Conservation (phyloP, 2,329 filamentous ascomycete genomes). For the Fusarium annulatum region DNA sequence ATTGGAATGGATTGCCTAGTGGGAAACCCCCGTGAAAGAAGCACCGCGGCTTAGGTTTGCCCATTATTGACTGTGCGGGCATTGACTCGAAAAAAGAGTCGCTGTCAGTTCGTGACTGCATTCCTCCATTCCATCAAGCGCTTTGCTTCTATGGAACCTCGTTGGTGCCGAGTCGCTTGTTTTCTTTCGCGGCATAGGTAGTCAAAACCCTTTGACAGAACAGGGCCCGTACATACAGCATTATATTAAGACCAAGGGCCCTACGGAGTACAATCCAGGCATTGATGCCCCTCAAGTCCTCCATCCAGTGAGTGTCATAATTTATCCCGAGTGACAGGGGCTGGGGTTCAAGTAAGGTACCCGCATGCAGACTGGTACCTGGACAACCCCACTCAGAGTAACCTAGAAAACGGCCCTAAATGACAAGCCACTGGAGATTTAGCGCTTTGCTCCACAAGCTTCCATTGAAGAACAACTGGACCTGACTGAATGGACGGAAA, state of each 20-base stretch:
- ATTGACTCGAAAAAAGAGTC: conserved; percentile 2
- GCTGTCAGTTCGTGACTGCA: not conserved
- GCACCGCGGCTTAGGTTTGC: conserved; percentile 2
- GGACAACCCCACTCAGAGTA: conserved; percentile 24
- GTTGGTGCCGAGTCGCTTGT: conserved; percentile 18
- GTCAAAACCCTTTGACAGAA: conserved; percentile 3
- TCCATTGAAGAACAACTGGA: conserved; percentile 25
- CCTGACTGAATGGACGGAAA: conserved; percentile 25
- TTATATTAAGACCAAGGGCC: conserved; percentile 4
- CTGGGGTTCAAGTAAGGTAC: conserved; percentile 30
- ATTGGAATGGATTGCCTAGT: conserved; percentile 31
- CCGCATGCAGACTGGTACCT: conserved; percentile 33
- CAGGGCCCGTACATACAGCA: not conserved
- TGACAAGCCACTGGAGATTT: conserved; percentile 35
- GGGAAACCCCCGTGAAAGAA: conserved; percentile 9
- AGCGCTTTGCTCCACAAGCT: conserved; percentile 38
- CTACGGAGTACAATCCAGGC: conserved; percentile 1
- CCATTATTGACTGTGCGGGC: not conserved
- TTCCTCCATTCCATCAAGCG: conserved; percentile 1
- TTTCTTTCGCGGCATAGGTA: not conserved
- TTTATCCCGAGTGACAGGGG: conserved; percentile 22
- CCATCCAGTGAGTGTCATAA: conserved; percentile 12
- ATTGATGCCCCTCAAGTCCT: conserved; percentile 20
- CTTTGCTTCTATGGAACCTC: not conserved
- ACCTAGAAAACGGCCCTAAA: conserved; percentile 32